Evolutionary conservation across 2,329 filamentous ascomycete genomes (phyloP).

Genomic region (Monilinia aucupariae): DNA sequence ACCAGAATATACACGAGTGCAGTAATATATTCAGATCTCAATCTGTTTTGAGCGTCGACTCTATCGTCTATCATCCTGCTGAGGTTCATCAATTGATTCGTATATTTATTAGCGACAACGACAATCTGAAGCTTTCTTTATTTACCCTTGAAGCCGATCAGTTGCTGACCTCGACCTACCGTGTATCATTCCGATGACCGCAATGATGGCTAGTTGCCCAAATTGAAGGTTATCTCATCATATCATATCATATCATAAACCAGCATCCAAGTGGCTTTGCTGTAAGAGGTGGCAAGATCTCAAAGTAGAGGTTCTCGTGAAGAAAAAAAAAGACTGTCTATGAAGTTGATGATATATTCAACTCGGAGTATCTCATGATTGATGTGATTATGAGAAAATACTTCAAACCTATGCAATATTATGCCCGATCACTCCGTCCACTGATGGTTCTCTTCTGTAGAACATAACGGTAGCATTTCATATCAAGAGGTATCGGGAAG

Average conservation of each 20-base stretch:
- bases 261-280: background rate
- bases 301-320: background rate
- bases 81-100: background rate
- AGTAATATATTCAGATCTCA: background rate
- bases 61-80: background rate
- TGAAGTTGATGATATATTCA: background rate
- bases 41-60: background rate
- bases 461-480: too few relatives aligned
- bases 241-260: background rate
- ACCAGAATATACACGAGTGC: too few relatives aligned
- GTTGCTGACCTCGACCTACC: background rate
- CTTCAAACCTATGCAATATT: too few relatives aligned
- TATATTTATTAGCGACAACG: background rate
- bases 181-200: background rate
- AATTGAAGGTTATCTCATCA: too few relatives aligned
- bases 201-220: background rate
- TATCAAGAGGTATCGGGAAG: too few relatives aligned
- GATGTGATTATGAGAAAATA: background rate
- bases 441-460: too few relatives aligned
- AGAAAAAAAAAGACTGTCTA: background rate
- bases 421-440: too few relatives aligned
- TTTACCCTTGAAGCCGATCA: background rate
- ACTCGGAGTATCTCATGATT: background rate
- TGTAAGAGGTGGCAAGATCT: background rate
- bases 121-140: background rate